These are phyloP conservation scores for Myxozyma geophila DNA, from an alignment of 805 yeast species.

Conservation along the genomic window DNA sequence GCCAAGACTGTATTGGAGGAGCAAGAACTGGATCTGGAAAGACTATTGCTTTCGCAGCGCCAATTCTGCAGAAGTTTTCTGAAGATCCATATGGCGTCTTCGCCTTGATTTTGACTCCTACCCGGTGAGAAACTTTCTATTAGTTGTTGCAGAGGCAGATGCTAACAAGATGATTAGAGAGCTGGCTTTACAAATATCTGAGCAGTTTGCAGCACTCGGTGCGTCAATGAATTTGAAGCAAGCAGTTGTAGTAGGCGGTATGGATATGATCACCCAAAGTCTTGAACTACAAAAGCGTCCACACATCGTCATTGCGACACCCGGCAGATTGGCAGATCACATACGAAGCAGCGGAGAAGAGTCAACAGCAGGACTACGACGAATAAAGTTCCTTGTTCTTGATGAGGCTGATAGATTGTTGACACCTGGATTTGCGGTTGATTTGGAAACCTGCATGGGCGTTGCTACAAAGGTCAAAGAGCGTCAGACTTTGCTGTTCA, in stretches of 20 bases:
- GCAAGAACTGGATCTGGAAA: constrained; percentile 99
- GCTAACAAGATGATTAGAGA: constrained; percentile 56
- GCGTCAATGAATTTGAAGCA: constrained; percentile 83
- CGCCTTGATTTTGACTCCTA: constrained; percentile 87
- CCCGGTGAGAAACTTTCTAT: constrained; percentile 34
- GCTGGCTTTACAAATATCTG: constrained; percentile 94
- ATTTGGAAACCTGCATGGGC: constrained; percentile 71
- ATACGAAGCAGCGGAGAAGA: constrained; percentile 87
- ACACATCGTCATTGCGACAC: constrained; percentile 95
- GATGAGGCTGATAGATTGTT: constrained; percentile 96
- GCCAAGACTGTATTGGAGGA: constrained; percentile 95
- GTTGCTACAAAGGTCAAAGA: constrained; percentile 70
- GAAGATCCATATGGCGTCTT: constrained; percentile 92
- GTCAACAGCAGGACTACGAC: constrained; percentile 73
- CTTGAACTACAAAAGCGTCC: constrained; percentile 80
- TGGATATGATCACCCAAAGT: constrained; percentile 88
- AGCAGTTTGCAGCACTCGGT: constrained; percentile 92
- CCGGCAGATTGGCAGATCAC: constrained; percentile 95
- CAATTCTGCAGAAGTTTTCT: constrained; percentile 93
- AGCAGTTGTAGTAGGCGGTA: constrained; percentile 92
- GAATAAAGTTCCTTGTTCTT: constrained; percentile 79
- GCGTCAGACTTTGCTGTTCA: constrained; percentile 88
- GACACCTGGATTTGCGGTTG: constrained; percentile 80
- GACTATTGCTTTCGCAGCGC: constrained; percentile 97
- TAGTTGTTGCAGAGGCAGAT: too few species aligned